phyloP scores from a whole-genome alignment of 2,329 filamentous ascomycete genomes.

The Capronia epimyces region DNA sequence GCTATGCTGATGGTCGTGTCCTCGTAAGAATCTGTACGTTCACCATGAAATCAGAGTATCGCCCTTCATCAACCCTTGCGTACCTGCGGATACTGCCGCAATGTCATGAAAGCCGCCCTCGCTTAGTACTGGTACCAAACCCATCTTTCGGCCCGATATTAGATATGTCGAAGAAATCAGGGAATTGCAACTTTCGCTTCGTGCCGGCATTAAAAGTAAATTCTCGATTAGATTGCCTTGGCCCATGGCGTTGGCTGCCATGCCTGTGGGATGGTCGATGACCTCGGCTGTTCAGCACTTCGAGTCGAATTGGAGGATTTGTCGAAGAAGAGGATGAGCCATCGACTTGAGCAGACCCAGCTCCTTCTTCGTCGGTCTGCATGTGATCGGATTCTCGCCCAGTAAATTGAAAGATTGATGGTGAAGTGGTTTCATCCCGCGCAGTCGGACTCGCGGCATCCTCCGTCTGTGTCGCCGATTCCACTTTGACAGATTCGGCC shows the following conservation, averaged over 20 bases:
- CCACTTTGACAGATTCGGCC: slow-evolving; percentile 10
- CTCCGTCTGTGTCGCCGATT: slow-evolving; percentile 24
- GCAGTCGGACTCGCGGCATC: slow-evolving; percentile 29
- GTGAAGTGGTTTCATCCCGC: slow-evolving; percentile 3
- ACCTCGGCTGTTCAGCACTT: slow-evolving; percentile 41
- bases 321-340: slow-evolving; percentile 26
- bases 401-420: slow-evolving; percentile 25
- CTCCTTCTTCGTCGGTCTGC: slow-evolving; percentile 37
- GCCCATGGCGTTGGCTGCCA: slow-evolving; percentile 36
- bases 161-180: slow-evolving; percentile 48
- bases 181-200: slow-evolving; percentile 45
- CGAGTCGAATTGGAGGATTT: slow-evolving; percentile 38
- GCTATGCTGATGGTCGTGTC: slow-evolving; percentile 24
- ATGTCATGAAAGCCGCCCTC: slow-evolving; percentile 39
- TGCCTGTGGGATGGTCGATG: slow-evolving; percentile 38
- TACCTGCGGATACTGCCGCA: neutral
- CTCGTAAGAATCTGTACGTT: slow-evolving; percentile 14
- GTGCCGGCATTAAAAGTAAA: slow-evolving; percentile 40
- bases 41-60: slow-evolving; percentile 3
- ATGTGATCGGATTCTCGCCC: slow-evolving; percentile 36
- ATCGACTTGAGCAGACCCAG: slow-evolving; percentile 17
- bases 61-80: neutral
- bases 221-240: slow-evolving; percentile 37
- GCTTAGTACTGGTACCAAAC: slow-evolving; percentile 38
- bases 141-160: slow-evolving; percentile 40